These are phyloP conservation scores for Alternaria sp. DNA, from an alignment of 2,329 filamentous ascomycete species.

Conservation along the genomic window DNA sequence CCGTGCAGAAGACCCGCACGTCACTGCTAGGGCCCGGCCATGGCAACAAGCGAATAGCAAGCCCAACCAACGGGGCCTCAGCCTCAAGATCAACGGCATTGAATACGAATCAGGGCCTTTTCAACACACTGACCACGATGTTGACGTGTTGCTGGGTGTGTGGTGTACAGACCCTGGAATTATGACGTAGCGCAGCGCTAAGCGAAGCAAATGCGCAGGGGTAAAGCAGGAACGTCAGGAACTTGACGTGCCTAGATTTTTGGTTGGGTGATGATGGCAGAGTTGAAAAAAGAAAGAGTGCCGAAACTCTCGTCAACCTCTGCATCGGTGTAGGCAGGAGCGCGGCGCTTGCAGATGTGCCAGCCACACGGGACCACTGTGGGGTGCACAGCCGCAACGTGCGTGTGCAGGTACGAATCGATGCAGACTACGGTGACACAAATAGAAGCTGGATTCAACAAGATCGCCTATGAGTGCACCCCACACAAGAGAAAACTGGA, in stretches of 20 bases:
- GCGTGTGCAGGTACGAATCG: constrained; percentile 4
- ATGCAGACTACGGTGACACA: neutral
- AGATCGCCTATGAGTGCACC: neutral
- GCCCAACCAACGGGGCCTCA: constrained; percentile 22
- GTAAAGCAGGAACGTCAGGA: constrained; percentile 16
- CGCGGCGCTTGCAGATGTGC: neutral
- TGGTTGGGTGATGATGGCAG: neutral
- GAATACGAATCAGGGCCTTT: constrained; percentile 7
- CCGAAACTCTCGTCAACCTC: neutral
- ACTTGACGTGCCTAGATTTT: neutral
- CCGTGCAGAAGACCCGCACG: constrained; percentile 5
- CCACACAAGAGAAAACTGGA: neutral
- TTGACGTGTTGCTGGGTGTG: constrained; percentile 28
- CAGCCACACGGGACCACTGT: constrained; percentile 2
- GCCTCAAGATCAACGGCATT: constrained; percentile 23
- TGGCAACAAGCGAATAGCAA: constrained; percentile 18
- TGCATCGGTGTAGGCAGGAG: neutral
- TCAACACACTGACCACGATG: constrained; percentile 21
- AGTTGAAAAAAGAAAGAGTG: neutral
- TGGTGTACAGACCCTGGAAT: constrained; percentile 16
- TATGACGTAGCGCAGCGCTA: constrained; percentile 23
- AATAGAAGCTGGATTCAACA: neutral
- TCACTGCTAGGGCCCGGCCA: constrained; percentile 12
- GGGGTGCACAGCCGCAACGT: constrained; percentile 8
- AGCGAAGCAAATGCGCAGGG: constrained; percentile 22